Base-by-base conservation (phyloP, 1,284 basidiomycete genomes). In the Laetiporus sulphureus region DNA sequence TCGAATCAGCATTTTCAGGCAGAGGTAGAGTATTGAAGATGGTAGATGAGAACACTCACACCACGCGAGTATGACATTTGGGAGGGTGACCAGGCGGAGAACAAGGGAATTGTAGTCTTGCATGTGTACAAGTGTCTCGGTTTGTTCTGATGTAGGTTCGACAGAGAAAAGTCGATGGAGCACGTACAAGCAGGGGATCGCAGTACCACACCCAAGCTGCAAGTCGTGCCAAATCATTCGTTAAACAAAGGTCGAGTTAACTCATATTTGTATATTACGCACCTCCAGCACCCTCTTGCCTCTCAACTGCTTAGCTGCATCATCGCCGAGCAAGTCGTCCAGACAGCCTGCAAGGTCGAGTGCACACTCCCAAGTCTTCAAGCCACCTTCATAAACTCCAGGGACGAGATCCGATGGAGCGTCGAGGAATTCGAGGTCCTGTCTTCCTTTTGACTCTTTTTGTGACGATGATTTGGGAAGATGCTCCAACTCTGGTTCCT, bases 331-430 rank as follows among this genome's bases (percentile, higher is more conserved):
- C 41, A 69, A 50, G 21, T 60, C 48, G 52, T 68, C 63, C 22
- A 79, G 63, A 52, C 75, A 79, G 32, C 69, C 71, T 0, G 86
- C 88, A 0, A 99, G 71, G 62, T 98, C 95, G 12, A 94, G 63
- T 27, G 90, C 88, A 49, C 92, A 96, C 62, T 99, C 95, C 95
- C 95, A 99, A 2, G 93, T 97, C 65, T 98, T 98, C 42, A 99
- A 62, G 0, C 95, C 95, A 12, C 95, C 95, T 64, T 98, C 95
- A 57, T 99, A 98, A 0, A 93, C 73, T 0, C 92, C 85, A 1
- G 93, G 90, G 8, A 98, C 78, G 10, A 99, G 75, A 63, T 98
- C 95, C 0, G 91, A 92, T 0, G 88, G 83, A 1, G 85, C 77
- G 49, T 91, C 83, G 16, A 92, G 66, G 46, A 85, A 90, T 11